phyloP scores from a whole-genome alignment of 768 basidiomycete genomes.

The Dioszegia crocea region DNA sequence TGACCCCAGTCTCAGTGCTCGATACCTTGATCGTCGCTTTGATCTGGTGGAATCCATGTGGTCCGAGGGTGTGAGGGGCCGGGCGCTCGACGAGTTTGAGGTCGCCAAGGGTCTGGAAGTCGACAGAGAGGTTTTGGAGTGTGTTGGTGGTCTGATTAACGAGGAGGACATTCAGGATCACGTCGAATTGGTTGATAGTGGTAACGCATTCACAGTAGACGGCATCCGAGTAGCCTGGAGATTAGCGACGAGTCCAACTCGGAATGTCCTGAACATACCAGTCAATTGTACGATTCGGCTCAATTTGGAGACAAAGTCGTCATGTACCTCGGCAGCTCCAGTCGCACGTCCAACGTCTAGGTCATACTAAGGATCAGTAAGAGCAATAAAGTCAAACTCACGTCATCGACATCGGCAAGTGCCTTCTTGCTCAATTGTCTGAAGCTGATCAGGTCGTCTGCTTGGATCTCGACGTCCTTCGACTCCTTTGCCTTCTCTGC shows the following conservation, averaged over 20 bases:
- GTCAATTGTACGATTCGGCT: constrained; percentile 90
- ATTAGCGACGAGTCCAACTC: not conserved
- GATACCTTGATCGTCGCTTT: constrained; percentile 97
- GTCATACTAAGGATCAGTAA: constrained; percentile 69
- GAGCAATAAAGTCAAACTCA: constrained; percentile 29
- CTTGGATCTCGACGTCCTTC: constrained; percentile 71
- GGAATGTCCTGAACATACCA: constrained; percentile 53
- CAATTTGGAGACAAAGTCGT: constrained; percentile 91
- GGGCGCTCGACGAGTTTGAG: constrained; percentile 97
- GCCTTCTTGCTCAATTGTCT: constrained; percentile 92
- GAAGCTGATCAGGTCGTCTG: constrained; percentile 88
- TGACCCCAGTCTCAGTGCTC: constrained; percentile 96
- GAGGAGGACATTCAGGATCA: constrained; percentile 86
- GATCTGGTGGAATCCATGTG: constrained; percentile 96
- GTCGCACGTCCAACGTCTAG: constrained; percentile 86
- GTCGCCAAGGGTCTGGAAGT: constrained; percentile 95
- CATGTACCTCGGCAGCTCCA: constrained; percentile 72
- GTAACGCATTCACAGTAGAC: constrained; percentile 98
- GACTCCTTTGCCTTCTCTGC: constrained; percentile 83
- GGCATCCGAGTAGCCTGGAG: constrained; percentile 87
- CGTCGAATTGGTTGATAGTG: constrained; percentile 96
- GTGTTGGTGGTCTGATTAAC: constrained; percentile 95
- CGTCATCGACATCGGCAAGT: constrained; percentile 62
- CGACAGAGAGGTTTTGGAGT: constrained; percentile 90
- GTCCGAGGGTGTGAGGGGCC: constrained; percentile 83